Percentiles rank a stretch among this genome's conserved stretches.
These are phyloP conservation scores for Malassezia cuniculi DNA, from an alignment of 1,284 basidiomycete genomes.

Conservation along the genomic window DNA sequence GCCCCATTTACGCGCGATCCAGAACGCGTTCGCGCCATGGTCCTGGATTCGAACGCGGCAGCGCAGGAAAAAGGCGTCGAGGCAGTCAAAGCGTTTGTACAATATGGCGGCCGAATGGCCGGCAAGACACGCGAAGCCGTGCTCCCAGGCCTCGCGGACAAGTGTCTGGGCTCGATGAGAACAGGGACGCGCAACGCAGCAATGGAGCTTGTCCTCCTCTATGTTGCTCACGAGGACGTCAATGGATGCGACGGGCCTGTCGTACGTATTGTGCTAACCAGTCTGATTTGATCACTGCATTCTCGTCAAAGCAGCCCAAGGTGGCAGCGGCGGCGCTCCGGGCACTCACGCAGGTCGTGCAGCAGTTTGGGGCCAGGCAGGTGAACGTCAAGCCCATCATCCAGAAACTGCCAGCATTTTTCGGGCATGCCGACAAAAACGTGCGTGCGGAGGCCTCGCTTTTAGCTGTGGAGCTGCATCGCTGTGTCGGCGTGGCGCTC, in stretches of 20 bases:
- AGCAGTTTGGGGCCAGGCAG: conserved; percentile 67
- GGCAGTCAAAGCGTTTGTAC: conserved; percentile 62
- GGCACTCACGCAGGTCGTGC: conserved; percentile 62
- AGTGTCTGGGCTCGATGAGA: conserved; percentile 73
- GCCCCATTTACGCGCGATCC: conserved; percentile 63
- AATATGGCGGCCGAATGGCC: conserved; percentile 61
- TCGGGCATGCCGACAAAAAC: conserved; percentile 85
- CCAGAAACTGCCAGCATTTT: conserved; percentile 80
- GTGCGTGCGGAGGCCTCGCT: conserved; percentile 80
- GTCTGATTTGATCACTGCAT: conserved; percentile 69
- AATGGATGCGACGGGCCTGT: conserved; percentile 64
- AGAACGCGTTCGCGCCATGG: conserved; percentile 48
- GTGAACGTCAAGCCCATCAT: conserved; percentile 64
- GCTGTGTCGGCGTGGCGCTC: conserved; percentile 74
- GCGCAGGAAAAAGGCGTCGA: conserved; percentile 93
- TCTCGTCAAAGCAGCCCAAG: conserved; percentile 89
- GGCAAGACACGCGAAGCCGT: conserved; percentile 60
- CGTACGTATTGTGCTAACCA: conserved; percentile 56
- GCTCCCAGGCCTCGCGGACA: conserved; percentile 81
- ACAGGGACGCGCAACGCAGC: conserved; percentile 84
- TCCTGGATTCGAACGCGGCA: conserved; percentile 74
- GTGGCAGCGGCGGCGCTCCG: conserved; percentile 68
- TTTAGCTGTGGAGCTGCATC: conserved; percentile 68
- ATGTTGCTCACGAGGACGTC: conserved; percentile 79
- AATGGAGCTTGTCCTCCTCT: conserved; percentile 71